phyloP scores from a whole-genome alignment of 768 basidiomycete genomes.

The Asterophora lycoperdoides region DNA sequence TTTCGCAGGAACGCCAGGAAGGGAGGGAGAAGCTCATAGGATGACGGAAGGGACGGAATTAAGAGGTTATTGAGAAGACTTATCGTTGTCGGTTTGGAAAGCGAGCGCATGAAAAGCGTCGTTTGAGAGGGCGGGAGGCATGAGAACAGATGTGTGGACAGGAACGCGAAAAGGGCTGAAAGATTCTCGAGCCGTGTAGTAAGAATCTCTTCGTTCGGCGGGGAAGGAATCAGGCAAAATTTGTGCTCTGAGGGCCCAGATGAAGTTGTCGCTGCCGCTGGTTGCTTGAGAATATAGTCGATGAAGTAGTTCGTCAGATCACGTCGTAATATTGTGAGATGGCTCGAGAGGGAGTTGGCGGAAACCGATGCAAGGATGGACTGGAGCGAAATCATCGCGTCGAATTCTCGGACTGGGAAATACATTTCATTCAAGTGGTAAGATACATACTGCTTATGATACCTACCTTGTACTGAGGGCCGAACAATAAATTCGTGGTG shows the following conservation, averaged over 20 bases:
- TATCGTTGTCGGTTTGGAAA: conserved; percentile 57
- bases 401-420: conserved; percentile 54
- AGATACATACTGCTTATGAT: neutral
- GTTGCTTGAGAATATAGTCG: conserved; percentile 52
- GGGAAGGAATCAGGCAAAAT: conserved; percentile 44
- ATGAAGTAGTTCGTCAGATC: conserved; percentile 59
- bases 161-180: conserved; percentile 55
- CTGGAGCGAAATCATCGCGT: conserved; percentile 45
- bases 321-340: conserved; percentile 59
- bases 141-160: conserved; percentile 53
- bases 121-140: conserved; percentile 46
- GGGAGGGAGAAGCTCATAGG: conserved; percentile 51
- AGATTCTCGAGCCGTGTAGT: conserved; percentile 51
- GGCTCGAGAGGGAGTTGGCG: conserved; percentile 45
- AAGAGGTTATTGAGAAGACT: conserved; percentile 65
- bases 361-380: conserved; percentile 59
- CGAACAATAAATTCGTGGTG: conserved; percentile 47
- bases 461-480: conserved; percentile 44
- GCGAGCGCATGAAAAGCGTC: conserved; percentile 45
- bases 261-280: conserved; percentile 35
- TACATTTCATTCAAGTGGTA: neutral
- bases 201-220: conserved; percentile 37
- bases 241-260: conserved; percentile 38
- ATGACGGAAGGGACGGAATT: conserved; percentile 64
- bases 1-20: conserved; percentile 55